Base-by-base conservation (phyloP, 192 early-diverging fungal genomes). In the Coemansia asiatica region DNA sequence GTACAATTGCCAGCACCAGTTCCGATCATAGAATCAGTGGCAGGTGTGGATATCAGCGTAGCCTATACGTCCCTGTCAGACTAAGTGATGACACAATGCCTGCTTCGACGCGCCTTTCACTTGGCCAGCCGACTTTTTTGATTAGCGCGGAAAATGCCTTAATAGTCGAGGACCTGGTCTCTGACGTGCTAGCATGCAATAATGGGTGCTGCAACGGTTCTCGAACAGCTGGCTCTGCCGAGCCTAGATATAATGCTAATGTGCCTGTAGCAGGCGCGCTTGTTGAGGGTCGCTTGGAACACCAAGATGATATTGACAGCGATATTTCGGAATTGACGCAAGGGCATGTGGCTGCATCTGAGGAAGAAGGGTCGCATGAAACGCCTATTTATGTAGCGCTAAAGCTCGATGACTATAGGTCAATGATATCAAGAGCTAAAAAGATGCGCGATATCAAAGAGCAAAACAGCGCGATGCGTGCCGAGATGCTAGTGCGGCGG, bases 401-500 rank as follows among this genome's bases (percentile, higher is more conserved):
- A 3, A 44, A 44, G 10, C 40, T 44, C 40, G 10, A 2, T 9
- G 40, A 44, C 8, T 44, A 44, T 12, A 44, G 40, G 15, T 44
- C 40, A 12, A 44, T 44, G 40, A 3, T 16, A 26, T 54, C 13
- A 27, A 16, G 6, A 26, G 19, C 21, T 4, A 54, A 12, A 5
- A 10, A 27, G 25, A 28, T 1, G 60, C 53, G 22, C 2, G 60
- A 40, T 40, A 60, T 67, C 7, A n/a, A 59, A 16, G 64, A 70
- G 13, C 60, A 56, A 12, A 64, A 60, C 46, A 38, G 44, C 7
- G 59, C 71, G 26, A 54, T 79, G 51, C 36, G 51, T 19, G 71
- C 64, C 23, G 76, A 79, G 38, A 55, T 79, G 61, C 40, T 64
- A 6, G 71, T 71, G 38, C 71, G 65, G 16, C 18, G 35, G 49